Percentiles rank a stretch among this genome's conserved stretches.
Conservation (phyloP, 345 rosid species). For the Gossypium raimondii region DNA sequence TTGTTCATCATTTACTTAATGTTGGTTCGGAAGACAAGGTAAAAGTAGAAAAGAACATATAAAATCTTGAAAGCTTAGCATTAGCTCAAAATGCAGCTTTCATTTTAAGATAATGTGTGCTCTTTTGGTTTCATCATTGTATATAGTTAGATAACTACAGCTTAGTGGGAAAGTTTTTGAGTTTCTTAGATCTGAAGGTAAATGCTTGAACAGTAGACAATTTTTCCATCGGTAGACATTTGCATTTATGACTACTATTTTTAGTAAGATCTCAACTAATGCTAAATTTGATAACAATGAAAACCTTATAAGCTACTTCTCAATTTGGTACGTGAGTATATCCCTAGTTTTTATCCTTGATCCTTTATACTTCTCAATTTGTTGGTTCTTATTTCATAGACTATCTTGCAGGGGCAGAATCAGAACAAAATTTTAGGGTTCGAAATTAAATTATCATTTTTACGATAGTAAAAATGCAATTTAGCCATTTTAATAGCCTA, state of each 20-base stretch:
- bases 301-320: not conserved
- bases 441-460: no score
- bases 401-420: not conserved
- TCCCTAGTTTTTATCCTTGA: not conserved
- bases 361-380: not conserved
- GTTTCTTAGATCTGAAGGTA: not conserved
- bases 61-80: not conserved
- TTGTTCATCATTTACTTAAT: not conserved
- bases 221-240: not conserved
- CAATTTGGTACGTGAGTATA: not conserved
- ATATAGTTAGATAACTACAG: not conserved
- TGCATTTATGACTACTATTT: not conserved
- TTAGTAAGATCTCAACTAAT: not conserved
- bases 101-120: not conserved
- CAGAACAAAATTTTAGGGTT: no score
- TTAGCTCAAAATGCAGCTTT: not conserved
- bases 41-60: no score
- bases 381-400: conserved; percentile 8
- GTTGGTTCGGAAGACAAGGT: conserved; percentile 10
- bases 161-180: not conserved
- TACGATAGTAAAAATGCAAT: no score
- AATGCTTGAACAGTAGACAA: not conserved
- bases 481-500: no score
- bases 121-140: not conserved
- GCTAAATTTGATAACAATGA: not conserved